Evolutionary conservation across 257 asterid species (phyloP), one percentile per base, ranked within the genome.

Genomic region (Echites panduratus): DNA sequence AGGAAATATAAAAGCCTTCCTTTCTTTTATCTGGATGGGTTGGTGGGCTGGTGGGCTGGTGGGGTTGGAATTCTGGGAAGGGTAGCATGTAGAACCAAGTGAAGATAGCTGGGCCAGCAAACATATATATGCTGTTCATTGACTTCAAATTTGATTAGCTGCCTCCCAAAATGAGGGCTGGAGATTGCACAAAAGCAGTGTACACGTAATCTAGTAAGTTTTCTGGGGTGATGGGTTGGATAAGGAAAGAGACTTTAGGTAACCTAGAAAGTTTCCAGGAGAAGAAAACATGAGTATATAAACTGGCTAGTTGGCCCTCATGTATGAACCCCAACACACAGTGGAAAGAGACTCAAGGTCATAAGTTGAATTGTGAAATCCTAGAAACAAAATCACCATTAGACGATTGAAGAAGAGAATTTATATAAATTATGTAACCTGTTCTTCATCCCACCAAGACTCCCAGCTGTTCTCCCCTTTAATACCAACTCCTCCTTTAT

Each of bases 391-490:
- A 40, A 63, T 38, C 38, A 16, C 4, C 8, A 63, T 19, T 7
- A 64, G 9, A 38, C 0, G 6, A 38, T 8, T 10, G 10, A 38
- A 27, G 8, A 64, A 38, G 27, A 38, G 49, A 64, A 64, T 7
- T 38, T 7, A 35, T 20, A 63, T 12, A 10, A 35, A 57, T 57
- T 24, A 24, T 20, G 13, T 41, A 17, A 94, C 99, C 98, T 91
- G 98, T 82, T 95, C 99, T 83, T 95, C 99, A 68, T 90, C 99
- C 99, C 99, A 95, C 99, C 99, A 95, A 65, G 98, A 92, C 84
- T 95, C 99, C 99, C 99, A 95, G 76, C 99, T 94, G 76, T 86
- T 79, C 26, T 95, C 98, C 70, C 97, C 99, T 81, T 86, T 90
- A 76, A 95, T 82, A 70, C 99, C 99, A 77, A 95, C 98, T 75